Conservation (phyloP, 192 early-diverging fungal genomes). For the Gryganskiella cystojenkinii region DNA sequence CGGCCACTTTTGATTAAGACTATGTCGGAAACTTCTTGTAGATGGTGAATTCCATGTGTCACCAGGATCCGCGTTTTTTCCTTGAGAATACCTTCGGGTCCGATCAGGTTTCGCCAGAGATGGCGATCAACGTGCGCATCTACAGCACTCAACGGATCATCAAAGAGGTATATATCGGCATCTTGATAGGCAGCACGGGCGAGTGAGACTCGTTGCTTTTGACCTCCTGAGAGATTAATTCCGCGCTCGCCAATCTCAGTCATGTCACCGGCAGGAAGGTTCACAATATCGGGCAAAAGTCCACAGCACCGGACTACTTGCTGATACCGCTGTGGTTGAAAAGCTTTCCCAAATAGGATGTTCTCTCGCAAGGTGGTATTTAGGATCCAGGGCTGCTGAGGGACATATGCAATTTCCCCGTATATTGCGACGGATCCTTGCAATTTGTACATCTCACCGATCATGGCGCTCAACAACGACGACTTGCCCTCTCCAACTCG, state of each 20-base stretch:
- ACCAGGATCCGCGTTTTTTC: constrained; percentile 75
- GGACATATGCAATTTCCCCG: constrained; percentile 75
- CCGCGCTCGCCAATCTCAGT: constrained; percentile 76
- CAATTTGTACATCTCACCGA: constrained; percentile 88
- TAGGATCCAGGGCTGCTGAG: constrained; percentile 94
- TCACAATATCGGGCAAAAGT: constrained; percentile 76
- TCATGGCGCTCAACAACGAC: constrained; percentile 58
- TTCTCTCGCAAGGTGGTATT: constrained; percentile 92
- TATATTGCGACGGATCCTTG: constrained; percentile 68
- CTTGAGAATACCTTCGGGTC: constrained; percentile 72
- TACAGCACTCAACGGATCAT: constrained; percentile 90
- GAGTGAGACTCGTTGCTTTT: constrained; percentile 86
- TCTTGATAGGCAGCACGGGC: constrained; percentile 83
- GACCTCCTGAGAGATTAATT: constrained; percentile 79
- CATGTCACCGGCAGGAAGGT: constrained; percentile 75
- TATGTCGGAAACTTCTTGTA: constrained; percentile 66
- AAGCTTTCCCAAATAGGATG: constrained; percentile 84
- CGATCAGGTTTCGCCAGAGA: constrained; percentile 78
- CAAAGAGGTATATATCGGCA: constrained; percentile 82
- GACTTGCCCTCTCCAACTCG: constrained; percentile 73
- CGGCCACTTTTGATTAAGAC: constrained; percentile 69
- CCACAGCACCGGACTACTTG: constrained; percentile 73
- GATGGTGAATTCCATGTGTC: constrained; percentile 73
- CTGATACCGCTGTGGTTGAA: constrained; percentile 67
- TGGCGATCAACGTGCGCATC: constrained; percentile 60